A percentile compares a stretch with the other conserved stretches of the same genome.
These are phyloP conservation scores for Solanum rostratum DNA, from an alignment of 257 asterid genomes.

Conservation along the genomic window DNA sequence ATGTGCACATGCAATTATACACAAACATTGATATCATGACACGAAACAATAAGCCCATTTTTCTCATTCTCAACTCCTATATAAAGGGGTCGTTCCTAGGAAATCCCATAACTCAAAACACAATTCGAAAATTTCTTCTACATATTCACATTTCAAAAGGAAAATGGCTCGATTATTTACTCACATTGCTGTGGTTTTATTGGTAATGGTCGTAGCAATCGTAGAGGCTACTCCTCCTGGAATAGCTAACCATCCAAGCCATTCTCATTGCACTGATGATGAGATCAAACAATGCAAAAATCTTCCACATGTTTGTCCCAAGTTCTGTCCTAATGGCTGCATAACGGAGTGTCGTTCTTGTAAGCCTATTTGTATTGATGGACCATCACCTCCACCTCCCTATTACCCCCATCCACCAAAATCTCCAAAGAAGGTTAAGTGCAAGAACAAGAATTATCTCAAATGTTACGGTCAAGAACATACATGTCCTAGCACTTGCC, in stretches of 20 bases:
- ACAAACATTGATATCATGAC: not conserved
- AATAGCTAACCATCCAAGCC: slow-evolving; percentile 9
- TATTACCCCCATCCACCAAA: not conserved
- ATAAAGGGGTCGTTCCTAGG: not conserved
- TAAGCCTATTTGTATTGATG: slow-evolving; percentile 27
- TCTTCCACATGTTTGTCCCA: slow-evolving; percentile 49
- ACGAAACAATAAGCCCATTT: not conserved
- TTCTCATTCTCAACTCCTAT: not conserved
- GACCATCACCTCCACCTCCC: not conserved
- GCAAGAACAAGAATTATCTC: slow-evolving; percentile 29
- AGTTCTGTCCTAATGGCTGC: slow-evolving; percentile 41
- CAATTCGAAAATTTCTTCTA: not conserved
- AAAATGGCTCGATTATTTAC: not conserved
- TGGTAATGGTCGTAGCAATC: not conserved
- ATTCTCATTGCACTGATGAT: slow-evolving; percentile 27
- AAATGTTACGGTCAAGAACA: slow-evolving; percentile 28
- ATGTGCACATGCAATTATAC: not conserved
- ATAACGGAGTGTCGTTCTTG: slow-evolving; percentile 32
- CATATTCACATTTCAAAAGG: not conserved
- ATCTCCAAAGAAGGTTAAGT: slow-evolving; percentile 20
- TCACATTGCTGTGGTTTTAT: not conserved
- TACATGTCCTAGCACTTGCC: slow-evolving; percentile 34
- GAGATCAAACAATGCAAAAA: slow-evolving; percentile 33
- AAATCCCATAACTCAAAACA: not conserved
- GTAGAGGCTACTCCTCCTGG: slow-evolving; percentile 15